Base-by-base conservation (phyloP, 371 early-diverging fungal species). In the Blakeslea trispora region DNA sequence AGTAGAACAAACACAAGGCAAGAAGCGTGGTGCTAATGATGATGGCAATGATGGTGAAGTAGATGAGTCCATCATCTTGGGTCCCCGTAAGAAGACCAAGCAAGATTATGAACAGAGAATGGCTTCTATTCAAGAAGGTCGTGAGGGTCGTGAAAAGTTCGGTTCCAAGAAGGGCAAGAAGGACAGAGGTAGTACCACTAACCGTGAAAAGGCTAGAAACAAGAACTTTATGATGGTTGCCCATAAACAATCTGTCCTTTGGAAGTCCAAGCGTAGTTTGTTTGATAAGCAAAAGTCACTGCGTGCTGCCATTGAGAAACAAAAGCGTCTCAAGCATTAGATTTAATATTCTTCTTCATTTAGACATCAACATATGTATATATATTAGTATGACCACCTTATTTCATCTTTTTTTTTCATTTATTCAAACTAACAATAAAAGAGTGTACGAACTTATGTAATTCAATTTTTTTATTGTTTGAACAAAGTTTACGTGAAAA, bases 201-300 rank as follows among this genome's bases (percentile, higher is more conserved):
- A 97, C 78, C 86, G 74, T 68, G 94, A 95, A 62, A 98, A 96
- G 86, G 66, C 88, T 60, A 92, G 91, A 78, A 92, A 89, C 59
- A 98, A 98, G 89, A 85, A 88, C 70, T 93, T 89, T 63, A 86
- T 87, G 82, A 98, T 98, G 99, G 82, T 97, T 52, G 81, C 91
- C 37, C 97, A 98, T 77, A 95, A 96, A 75, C 82, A 83, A 47
- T 77, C 84, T 44, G 90, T 93, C 14, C 68, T 85, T n/a, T 78
- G 75, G 42, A 98, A 97, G 79, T 81, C 86, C 56, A 93, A 89
- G 77, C 78, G 88, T 54, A 88, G 88, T 66, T 74, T 94, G 66
- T 71, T 87, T 34, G 92, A 93, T 13, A 95, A 93, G 74, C 92
- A 90, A 77, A 78, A 81, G 59, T 73, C 81, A 60, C 66, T 90